Base-by-base conservation (phyloP, 305 asterid species). In the Fraxinus xanthoxyloides region DNA sequence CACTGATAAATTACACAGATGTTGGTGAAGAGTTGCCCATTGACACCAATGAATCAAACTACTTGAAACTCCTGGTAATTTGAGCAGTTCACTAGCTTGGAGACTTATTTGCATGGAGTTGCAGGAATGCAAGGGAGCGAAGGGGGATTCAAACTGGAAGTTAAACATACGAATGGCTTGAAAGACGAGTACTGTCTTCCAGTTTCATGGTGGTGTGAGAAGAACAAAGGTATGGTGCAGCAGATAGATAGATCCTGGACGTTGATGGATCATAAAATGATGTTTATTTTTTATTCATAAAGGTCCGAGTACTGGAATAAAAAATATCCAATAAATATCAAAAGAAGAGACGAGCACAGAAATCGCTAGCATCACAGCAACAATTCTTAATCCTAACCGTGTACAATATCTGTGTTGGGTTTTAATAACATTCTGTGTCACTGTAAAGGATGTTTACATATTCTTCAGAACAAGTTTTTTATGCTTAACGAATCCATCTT, bases 201-300 rank as follows among this genome's bases (percentile, higher is more conserved):
- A 6, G 84, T 15, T 56, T 56, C 84, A 36, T 94, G 98, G 98
- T 90, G 94, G 95, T 72, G 89, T 75, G 89, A 89, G 75, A 89
- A 84, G 87, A 85, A 94, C 70, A 88, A 84, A 40, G 96, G 98
- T 2, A 92, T 94, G 96, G 90, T 85, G 80, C 97, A 91, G 86
- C 83, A 82, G 56, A 80, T 32, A 31, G 95, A 94, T 87, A 97
- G 98, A 21, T 85, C 92, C 12, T 92, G 97, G 95, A 77, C 26
- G 59, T 46, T 89, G 75, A 76, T 80, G 84, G 97, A 90, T 79
- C 89, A 80, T 80, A 87, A 83, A 21, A 65, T 32, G 86, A 83
- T 80, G 7, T 21, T 56, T 85, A 83, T 65, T 78, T 67, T 88
- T 76, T 0, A 85, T 72, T 8, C 24, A 46, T 73, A 74, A 54